phyloP scores from a whole-genome alignment of 2,329 filamentous ascomycete species.

The Teratosphaeria destructans region DNA sequence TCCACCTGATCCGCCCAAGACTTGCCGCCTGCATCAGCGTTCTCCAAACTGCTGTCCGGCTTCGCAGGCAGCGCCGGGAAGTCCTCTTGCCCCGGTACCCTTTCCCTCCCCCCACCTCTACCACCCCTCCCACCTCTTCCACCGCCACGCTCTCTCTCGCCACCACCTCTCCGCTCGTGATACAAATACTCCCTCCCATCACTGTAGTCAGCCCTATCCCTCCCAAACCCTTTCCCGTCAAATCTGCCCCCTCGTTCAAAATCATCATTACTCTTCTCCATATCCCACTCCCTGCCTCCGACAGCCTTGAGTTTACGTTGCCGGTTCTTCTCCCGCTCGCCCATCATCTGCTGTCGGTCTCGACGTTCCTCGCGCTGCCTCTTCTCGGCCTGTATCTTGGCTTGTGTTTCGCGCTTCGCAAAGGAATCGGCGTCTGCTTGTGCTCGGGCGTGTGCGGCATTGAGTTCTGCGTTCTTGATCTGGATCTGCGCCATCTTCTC shows the following conservation, averaged over 20 bases:
- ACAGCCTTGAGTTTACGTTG: conserved; percentile 49
- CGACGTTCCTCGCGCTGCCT: conserved; percentile 39
- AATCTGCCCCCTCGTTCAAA: conserved; percentile 23
- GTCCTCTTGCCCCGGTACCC: conserved; percentile 31
- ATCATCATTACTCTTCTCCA: conserved; percentile 33
- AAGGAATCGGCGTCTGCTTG: conserved; percentile 58
- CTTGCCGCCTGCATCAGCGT: conserved; percentile 3
- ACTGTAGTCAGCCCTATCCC: conserved; percentile 22
- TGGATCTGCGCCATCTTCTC: conserved; percentile 52
- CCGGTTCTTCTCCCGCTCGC: conserved; percentile 51
- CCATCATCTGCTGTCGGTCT: conserved; percentile 50
- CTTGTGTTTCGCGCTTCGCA: conserved; percentile 51
- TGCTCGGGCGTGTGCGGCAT: conserved; percentile 52
- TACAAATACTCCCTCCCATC: conserved; percentile 27
- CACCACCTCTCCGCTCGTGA: conserved; percentile 21
- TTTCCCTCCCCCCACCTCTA: conserved; percentile 4
- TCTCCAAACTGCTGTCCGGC: conserved; percentile 1
- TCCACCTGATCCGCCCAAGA: conserved; percentile 40
- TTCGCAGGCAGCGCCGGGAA: conserved; percentile 34
- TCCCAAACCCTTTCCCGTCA: conserved; percentile 17
- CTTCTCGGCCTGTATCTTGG: conserved; percentile 39
- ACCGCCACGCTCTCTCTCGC: conserved; percentile 20
- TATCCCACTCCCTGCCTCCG: conserved; percentile 52
- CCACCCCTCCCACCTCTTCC: conserved; percentile 11
- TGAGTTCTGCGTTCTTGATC: conserved; percentile 49